phyloP scores from a whole-genome alignment of 2,329 filamentous ascomycete genomes.

The Claviceps pazoutovae region DNA sequence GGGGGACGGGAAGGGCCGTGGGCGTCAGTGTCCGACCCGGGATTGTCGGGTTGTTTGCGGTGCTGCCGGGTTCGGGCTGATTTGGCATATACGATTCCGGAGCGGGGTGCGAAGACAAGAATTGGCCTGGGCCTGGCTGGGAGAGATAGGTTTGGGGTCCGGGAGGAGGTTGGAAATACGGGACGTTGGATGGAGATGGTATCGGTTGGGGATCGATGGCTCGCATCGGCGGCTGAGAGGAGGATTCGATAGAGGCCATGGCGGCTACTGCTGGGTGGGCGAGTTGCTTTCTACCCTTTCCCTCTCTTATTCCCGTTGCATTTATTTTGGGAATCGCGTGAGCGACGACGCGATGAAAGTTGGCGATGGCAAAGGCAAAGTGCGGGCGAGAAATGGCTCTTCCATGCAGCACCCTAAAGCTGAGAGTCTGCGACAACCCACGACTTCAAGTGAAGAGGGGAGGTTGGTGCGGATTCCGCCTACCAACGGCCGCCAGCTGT shows the following conservation, averaged over 20 bases:
- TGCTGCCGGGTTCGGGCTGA: slow-evolving; percentile 10
- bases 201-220: slow-evolving; percentile 16
- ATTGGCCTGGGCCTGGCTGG: not conserved
- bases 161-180: slow-evolving; percentile 6
- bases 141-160: not conserved
- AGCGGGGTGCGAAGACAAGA: slow-evolving; percentile 9
- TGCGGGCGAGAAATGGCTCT: too few relatives aligned
- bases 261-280: not conserved
- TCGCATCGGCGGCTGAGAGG: slow-evolving; percentile 10
- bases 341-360: too few relatives aligned
- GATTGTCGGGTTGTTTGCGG: slow-evolving; percentile 9
- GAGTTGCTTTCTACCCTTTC: not conserved
- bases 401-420: too few relatives aligned
- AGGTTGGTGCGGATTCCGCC: too few relatives aligned
- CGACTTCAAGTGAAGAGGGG: too few relatives aligned
- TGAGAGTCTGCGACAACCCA: too few relatives aligned
- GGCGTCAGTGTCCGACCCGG: slow-evolving; percentile 10
- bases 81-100: slow-evolving; percentile 11
- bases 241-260: slow-evolving; percentile 5
- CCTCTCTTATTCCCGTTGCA: not conserved
- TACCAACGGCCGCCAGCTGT: too few relatives aligned
- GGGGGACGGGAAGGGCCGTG: slow-evolving; percentile 10
- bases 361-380: too few relatives aligned
- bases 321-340: not conserved
- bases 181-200: slow-evolving; percentile 10